Base-by-base conservation (phyloP, 1,139 yeast genomes). In the Meyerozyma athensensis region DNA sequence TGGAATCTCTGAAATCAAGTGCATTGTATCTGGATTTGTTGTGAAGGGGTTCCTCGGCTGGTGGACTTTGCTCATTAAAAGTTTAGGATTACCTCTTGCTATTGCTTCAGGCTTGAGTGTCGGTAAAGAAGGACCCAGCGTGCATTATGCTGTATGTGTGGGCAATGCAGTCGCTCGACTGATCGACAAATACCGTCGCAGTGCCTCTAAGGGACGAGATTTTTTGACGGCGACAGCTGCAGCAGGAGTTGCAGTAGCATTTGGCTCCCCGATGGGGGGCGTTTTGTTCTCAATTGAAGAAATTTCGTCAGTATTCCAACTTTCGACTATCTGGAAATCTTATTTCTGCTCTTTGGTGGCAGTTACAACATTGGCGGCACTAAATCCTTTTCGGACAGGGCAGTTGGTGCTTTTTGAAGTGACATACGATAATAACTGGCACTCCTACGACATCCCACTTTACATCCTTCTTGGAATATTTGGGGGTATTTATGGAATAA, bases 1-100 rank as follows among this genome's bases (percentile, higher is more conserved):
- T 3, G 98, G 98, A 0, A 94, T 94, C 35, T 84, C 97, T 4
- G 99, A 94, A 57, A 92, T 94, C 58, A 94, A 94, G 59, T 86
- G 95, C 56, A 89, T 94, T 46, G 89, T 92, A 2, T 83, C 95
- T 0, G 99, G 99, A 0, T 94, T 90, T 56, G 79, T 77, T 17
- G 74, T 86, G 70, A 75, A 78, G 24, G 89, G 86, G 4, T 94
- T 90, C 50, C 68, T 92, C 38, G 86, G 83, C 16, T 72, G 81
- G 61, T 68, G 75, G 57, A 89, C 97, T 0, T 65, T 92, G 21
- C 50, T 77, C 1, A 79, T 89, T 39, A 94, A 94, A 50, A 75
- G 89, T 39, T 56, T 87, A 5, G 86, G 95, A 0, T 65, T 94
- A 34, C 98, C 98, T 0, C 65, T 90, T 42, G 86, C 95, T 0